Evolutionary conservation across 2,329 filamentous ascomycete species (phyloP).

Genomic region (Trichoderma cornu-damae): DNA sequence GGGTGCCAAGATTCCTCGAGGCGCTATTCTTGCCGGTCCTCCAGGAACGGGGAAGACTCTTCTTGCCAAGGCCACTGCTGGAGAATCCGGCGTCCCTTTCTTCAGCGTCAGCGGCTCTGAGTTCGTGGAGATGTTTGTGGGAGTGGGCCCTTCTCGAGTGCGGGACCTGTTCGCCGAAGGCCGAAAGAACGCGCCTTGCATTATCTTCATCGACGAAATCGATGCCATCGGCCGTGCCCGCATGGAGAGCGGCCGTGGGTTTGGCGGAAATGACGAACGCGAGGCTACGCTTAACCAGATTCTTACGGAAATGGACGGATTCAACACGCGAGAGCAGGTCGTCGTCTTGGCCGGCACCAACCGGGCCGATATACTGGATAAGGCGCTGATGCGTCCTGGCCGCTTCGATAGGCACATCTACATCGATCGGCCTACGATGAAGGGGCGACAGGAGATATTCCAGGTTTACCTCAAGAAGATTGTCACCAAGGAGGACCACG

Average conservation of each 20-base stretch:
- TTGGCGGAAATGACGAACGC: constrained; percentile 92
- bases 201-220: constrained; percentile 99
- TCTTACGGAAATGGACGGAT: constrained; percentile 97
- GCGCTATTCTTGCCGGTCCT: constrained; percentile 93
- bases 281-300: constrained; percentile 98
- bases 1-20: constrained; percentile 94
- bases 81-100: constrained; percentile 94
- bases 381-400: constrained; percentile 91
- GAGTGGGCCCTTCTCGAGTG: constrained; percentile 92
- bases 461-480: constrained; percentile 91
- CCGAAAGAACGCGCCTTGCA: constrained; percentile 93
- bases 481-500: constrained; percentile 83
- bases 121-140: constrained; percentile 99
- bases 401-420: constrained; percentile 95
- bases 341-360: constrained; percentile 97
- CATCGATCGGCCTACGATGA: constrained; percentile 95
- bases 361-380: constrained; percentile 87
- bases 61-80: constrained; percentile 93
- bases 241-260: constrained; percentile 63
- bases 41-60: constrained; percentile 98
- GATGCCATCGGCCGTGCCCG: constrained; percentile 93
- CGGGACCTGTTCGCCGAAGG: constrained; percentile 92
- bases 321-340: constrained; percentile 94
- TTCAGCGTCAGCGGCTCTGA: constrained; percentile 98
- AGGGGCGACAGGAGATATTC: constrained; percentile 94